phyloP scores from a whole-genome alignment of 768 basidiomycete species.

The Suillus paluster region DNA sequence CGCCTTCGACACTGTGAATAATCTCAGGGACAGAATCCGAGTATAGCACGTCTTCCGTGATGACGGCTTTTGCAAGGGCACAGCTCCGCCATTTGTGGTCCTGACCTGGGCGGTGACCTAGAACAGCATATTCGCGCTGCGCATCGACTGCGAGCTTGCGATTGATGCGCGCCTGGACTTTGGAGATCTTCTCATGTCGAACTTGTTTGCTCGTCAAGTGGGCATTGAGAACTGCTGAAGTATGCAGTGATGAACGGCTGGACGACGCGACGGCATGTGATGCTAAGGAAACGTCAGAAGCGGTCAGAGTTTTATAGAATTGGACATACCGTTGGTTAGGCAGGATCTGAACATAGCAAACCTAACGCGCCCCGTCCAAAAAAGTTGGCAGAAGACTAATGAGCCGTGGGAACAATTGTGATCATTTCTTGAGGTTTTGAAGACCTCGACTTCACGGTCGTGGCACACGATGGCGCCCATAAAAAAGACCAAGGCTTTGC shows the following conservation, averaged over 20 bases:
- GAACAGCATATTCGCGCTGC: slow-evolving; percentile 65
- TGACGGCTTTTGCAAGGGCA: slow-evolving; percentile 66
- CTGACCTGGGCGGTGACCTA: slow-evolving; percentile 71
- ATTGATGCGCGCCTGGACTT: slow-evolving; percentile 50
- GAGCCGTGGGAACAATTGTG: slow-evolving; percentile 44
- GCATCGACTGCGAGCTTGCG: slow-evolving; percentile 40
- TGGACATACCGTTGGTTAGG: slow-evolving; percentile 21
- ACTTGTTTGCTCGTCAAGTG: slow-evolving; percentile 41
- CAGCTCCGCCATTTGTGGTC: slow-evolving; percentile 69
- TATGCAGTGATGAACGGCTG: slow-evolving; percentile 50
- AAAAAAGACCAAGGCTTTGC: slow-evolving; percentile 35
- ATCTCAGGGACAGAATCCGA: slow-evolving; percentile 27
- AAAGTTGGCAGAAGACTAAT: slow-evolving; percentile 5
- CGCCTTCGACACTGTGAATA: slow-evolving; percentile 37
- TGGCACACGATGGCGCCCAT: slow-evolving; percentile 29
- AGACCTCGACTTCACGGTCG: slow-evolving; percentile 19
- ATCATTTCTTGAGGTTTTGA: neutral
- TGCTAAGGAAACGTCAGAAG: slow-evolving; percentile 22
- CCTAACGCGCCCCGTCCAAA: slow-evolving; percentile 1
- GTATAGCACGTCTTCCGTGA: slow-evolving; percentile 55
- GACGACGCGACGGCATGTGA: slow-evolving; percentile 47
- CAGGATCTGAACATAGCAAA: slow-evolving; percentile 33
- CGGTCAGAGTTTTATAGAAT: neutral
- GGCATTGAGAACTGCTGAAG: slow-evolving; percentile 45
- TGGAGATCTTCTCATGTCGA: slow-evolving; percentile 47